Percentiles rank a stretch among this genome's conserved stretches.
Conservation (phyloP, 495 filamentous ascomycete genomes). For the Xylaria castorea region DNA sequence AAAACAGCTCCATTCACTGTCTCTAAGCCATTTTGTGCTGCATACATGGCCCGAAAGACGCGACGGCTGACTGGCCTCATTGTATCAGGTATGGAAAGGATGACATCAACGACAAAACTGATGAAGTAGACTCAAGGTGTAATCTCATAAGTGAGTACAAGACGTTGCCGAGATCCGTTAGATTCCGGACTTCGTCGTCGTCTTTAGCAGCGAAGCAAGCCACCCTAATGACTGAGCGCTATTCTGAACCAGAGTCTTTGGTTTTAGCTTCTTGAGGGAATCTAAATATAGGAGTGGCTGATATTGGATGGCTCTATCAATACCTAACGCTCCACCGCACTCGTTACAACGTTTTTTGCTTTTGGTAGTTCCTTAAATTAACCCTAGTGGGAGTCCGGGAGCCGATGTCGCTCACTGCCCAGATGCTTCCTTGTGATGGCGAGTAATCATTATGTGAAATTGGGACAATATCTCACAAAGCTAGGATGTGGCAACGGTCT, state of each 20-base stretch:
- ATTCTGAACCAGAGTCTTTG: neutral
- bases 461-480: neutral
- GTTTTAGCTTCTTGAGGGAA: neutral
- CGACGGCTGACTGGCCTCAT: neutral
- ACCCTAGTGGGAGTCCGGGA: neutral
- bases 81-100: neutral
- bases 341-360: neutral
- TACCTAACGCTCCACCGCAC: neutral
- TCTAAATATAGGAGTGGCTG: slow-evolving; percentile 4
- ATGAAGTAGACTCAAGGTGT: neutral
- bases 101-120: neutral
- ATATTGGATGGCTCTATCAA: neutral
- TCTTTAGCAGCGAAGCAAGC: neutral
- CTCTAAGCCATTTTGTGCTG: neutral
- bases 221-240: neutral
- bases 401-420: neutral
- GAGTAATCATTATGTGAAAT: neutral
- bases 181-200: neutral
- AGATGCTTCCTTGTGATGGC: neutral
- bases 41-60: neutral
- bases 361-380: neutral
- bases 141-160: neutral
- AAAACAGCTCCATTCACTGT: neutral
- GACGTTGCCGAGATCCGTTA: neutral
- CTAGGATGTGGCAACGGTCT: neutral